A percentile compares a stretch with the other conserved stretches of the same genome.
These are phyloP conservation scores for Penicillium paxilli DNA, from an alignment of 495 filamentous ascomycete genomes.

Conservation along the genomic window DNA sequence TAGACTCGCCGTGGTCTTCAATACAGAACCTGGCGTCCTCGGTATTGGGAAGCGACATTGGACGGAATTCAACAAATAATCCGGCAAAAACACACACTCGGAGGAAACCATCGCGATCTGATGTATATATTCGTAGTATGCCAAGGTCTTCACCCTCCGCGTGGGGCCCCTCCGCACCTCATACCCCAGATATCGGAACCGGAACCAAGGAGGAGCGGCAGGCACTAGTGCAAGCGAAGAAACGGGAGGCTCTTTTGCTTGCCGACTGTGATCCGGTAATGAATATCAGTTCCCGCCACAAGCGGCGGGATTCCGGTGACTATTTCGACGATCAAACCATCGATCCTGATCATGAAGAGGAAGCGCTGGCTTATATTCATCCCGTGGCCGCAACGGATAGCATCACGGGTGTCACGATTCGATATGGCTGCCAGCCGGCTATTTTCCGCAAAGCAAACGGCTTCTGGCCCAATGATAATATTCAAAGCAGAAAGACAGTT, in stretches of 20 bases:
- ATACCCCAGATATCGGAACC: conserved; percentile 45
- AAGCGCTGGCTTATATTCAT: conserved; percentile 85
- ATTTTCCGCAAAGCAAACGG: conserved; percentile 85
- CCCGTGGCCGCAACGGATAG: conserved; percentile 80
- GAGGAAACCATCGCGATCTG: conserved; percentile 46
- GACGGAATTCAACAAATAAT: conserved; percentile 31
- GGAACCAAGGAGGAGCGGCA: conserved; percentile 59
- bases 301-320: conserved; percentile 61
- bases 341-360: conserved; percentile 61
- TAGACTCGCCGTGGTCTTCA: conserved; percentile 55
- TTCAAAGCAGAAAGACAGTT: conserved; percentile 78
- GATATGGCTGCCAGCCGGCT: conserved; percentile 78
- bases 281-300: conserved; percentile 50
- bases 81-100: conserved; percentile 30
- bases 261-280: conserved; percentile 51
- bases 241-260: conserved; percentile 58
- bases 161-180: conserved; percentile 56
- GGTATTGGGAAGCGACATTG: conserved; percentile 48
- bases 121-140: conserved; percentile 39
- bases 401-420: conserved; percentile 84
- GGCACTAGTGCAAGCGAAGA: conserved; percentile 60
- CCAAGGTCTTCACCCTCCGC: conserved; percentile 37
- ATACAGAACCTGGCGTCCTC: conserved; percentile 55
- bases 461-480: conserved; percentile 88
- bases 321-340: conserved; percentile 31